Conservation (phyloP, 2,329 filamentous ascomycete genomes). For the Clonostachys sp. region DNA sequence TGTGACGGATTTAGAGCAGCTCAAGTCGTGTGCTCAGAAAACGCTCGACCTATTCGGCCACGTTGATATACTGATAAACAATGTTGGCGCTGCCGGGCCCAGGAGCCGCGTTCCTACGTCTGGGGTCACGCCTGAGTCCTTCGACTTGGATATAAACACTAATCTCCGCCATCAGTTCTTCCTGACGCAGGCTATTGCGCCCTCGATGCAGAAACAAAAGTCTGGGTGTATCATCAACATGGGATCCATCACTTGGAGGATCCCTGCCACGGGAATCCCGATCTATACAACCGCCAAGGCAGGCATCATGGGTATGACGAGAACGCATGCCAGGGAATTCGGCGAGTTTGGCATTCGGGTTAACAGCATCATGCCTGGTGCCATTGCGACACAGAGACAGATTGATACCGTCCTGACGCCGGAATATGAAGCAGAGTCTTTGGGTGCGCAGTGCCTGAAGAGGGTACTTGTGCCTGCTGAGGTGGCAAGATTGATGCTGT, state of each 20-base stretch:
- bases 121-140: constrained; percentile 31
- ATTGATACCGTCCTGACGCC: constrained; percentile 34
- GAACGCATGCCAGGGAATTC: constrained; percentile 49
- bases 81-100: constrained; percentile 51
- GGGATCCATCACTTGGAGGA: constrained; percentile 42
- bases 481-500: constrained; percentile 39
- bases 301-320: constrained; percentile 49
- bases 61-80: constrained; percentile 81
- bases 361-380: constrained; percentile 44
- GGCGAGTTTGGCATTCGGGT: constrained; percentile 38
- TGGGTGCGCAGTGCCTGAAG: constrained; percentile 35
- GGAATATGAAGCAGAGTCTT: constrained; percentile 29
- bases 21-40: constrained; percentile 24
- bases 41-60: constrained; percentile 15
- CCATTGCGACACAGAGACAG: constrained; percentile 39
- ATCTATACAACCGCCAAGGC: constrained; percentile 48
- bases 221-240: constrained; percentile 51
- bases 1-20: constrained; percentile 25
- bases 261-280: constrained; percentile 35
- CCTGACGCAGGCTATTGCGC: constrained; percentile 65
- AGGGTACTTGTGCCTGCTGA: constrained; percentile 32
- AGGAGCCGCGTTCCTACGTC: constrained; percentile 17
- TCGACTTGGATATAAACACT: constrained; percentile 34
- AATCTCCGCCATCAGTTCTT: constrained; percentile 51
- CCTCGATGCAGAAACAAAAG: constrained; percentile 42